Evolutionary conservation across 2,329 filamentous ascomycete genomes (phyloP).

Genomic region (Xylaria polymorpha): DNA sequence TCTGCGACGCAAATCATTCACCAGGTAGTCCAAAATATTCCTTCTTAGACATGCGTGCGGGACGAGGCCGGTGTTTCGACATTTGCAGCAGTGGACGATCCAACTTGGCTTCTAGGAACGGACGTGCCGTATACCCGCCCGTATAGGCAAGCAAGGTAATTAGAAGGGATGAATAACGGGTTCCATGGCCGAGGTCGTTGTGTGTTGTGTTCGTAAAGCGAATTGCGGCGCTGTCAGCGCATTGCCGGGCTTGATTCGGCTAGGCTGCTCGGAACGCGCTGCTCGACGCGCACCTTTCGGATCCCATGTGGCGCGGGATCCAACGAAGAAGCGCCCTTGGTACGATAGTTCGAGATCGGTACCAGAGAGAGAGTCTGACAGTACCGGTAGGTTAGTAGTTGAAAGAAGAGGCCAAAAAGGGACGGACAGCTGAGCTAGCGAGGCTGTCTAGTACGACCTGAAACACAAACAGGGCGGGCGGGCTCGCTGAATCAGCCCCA

Average conservation of each 20-base stretch:
- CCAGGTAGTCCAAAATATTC: background rate
- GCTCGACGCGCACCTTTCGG: background rate
- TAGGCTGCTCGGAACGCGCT: background rate
- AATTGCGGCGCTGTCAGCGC: constrained; percentile 18
- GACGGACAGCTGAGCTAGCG: constrained; percentile 32
- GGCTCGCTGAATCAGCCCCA: constrained; percentile 33
- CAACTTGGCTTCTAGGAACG: background rate
- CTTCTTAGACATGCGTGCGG: background rate
- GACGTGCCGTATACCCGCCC: background rate
- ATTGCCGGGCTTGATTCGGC: background rate
- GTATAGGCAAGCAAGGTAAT: background rate
- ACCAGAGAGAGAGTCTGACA: constrained; percentile 1
- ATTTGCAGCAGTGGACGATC: constrained; percentile 11
- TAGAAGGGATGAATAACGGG: background rate
- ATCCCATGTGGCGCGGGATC: constrained; percentile 4
- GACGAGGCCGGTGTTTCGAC: background rate
- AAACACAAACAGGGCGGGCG: constrained; percentile 36
- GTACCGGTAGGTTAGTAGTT: no score
- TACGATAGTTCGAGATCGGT: constrained; percentile 4
- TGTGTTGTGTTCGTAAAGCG: constrained; percentile 14
- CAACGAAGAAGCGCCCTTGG: constrained; percentile 5
- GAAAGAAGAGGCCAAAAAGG: constrained; percentile 10
- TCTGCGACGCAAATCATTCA: constrained; percentile 11
- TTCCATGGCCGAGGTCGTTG: constrained; percentile 4
- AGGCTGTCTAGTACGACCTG: constrained; percentile 36